phyloP scores from a whole-genome alignment of 2,329 filamentous ascomycete genomes.

The Penicillium sp. region DNA sequence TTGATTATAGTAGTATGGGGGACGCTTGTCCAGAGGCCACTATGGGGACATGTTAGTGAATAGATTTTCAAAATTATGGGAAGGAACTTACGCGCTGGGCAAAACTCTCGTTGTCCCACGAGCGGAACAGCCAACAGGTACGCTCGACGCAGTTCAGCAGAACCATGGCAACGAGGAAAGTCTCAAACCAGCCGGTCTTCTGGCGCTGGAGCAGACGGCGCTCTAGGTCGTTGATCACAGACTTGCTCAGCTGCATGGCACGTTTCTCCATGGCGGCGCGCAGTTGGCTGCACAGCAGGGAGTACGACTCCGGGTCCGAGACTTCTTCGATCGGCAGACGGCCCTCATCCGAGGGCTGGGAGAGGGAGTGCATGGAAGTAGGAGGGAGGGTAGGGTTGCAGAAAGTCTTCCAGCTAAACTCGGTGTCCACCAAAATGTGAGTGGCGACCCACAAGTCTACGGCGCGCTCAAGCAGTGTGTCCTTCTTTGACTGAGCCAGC shows the following conservation, averaged over 20 bases:
- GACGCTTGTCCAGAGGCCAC: constrained; percentile 54
- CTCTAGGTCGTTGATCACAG: constrained; percentile 57
- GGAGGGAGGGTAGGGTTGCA: constrained; percentile 43
- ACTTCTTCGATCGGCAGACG: constrained; percentile 39
- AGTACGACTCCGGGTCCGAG: constrained; percentile 44
- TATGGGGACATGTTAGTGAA: constrained; percentile 13
- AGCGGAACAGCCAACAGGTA: constrained; percentile 55
- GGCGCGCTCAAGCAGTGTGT: constrained; percentile 42
- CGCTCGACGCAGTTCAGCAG: constrained; percentile 57
- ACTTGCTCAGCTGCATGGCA: constrained; percentile 50
- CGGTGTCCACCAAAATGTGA: constrained; percentile 49
- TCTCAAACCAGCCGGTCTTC: constrained; percentile 55
- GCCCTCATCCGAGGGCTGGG: constrained; percentile 38
- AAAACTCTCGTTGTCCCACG: constrained; percentile 46
- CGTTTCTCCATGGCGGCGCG: constrained; percentile 54
- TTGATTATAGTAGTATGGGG: constrained; percentile 51
- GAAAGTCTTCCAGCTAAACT: constrained; percentile 48
- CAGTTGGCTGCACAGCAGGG: constrained; percentile 52
- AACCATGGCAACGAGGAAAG: constrained; percentile 56
- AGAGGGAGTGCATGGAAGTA: constrained; percentile 35
- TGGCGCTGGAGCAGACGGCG: constrained; percentile 56
- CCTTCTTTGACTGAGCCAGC: constrained; percentile 36
- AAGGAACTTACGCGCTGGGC: constrained; percentile 30
- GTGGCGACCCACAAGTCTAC: constrained; percentile 57
- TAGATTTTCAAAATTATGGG: background rate